These are phyloP conservation scores for Ogataea hybrid DNA, from an alignment of 1,139 yeast genomes.

Conservation along the genomic window DNA sequence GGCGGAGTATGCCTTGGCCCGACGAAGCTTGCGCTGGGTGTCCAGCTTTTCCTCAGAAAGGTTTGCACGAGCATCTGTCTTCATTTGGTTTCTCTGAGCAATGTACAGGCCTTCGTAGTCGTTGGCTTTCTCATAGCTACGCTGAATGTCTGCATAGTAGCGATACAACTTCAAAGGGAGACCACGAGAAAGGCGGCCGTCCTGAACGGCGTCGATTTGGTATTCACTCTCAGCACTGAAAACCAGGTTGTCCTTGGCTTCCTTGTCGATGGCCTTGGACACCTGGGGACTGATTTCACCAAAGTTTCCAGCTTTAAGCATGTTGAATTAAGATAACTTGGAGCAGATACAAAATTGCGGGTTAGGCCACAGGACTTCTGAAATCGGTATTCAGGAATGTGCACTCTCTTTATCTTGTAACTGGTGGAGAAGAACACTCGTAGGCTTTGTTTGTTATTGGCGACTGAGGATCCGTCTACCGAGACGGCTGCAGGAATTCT, in stretches of 20 bases:
- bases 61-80: slow-evolving; percentile 6
- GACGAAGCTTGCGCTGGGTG: slow-evolving; percentile 9
- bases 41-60: slow-evolving; percentile 11
- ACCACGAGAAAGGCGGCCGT: slow-evolving; percentile 8
- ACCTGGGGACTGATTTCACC: slow-evolving; percentile 14
- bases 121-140: slow-evolving; percentile 5
- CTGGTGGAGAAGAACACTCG: background rate
- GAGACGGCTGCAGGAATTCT: slow-evolving; percentile 2
- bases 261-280: slow-evolving; percentile 8
- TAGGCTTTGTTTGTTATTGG: background rate
- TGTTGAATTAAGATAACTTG: background rate
- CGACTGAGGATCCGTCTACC: background rate
- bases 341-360: background rate
- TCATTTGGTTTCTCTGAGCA: slow-evolving; percentile 9
- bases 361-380: background rate
- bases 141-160: slow-evolving; percentile 13
- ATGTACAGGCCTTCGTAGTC: slow-evolving; percentile 12
- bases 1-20: slow-evolving; percentile 29
- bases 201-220: background rate
- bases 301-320: slow-evolving; percentile 7
- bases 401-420: background rate
- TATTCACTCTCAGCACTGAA: slow-evolving; percentile 1
- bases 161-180: slow-evolving; percentile 11
- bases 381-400: background rate
- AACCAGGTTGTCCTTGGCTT: background rate